Percentiles rank a stretch among this genome's conserved stretches.
Conservation (phyloP, 164 flowering plant genomes). For the Vitis labrusca region DNA sequence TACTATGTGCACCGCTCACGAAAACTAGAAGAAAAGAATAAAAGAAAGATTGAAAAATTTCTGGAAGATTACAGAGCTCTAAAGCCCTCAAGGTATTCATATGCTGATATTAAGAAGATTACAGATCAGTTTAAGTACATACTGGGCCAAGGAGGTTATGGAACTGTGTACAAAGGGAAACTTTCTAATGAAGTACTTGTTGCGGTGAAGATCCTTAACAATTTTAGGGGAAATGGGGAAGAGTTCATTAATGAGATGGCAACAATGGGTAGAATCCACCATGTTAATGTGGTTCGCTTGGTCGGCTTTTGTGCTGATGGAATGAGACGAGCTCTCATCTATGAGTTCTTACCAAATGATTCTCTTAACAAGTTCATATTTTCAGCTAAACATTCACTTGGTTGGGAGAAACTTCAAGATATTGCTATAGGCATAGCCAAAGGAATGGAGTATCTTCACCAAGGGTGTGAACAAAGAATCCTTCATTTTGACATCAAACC, state of each 20-base stretch:
- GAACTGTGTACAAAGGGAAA: constrained; percentile 18
- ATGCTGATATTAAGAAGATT: constrained; percentile 23
- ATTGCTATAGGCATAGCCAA: constrained; percentile 28
- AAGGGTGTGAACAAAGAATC: constrained; percentile 31
- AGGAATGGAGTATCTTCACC: constrained; percentile 31
- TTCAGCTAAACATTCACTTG: constrained; percentile 1
- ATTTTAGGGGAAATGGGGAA: constrained; percentile 17
- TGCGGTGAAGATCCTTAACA: constrained; percentile 25
- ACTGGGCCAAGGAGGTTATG: constrained; percentile 24
- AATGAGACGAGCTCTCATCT: constrained; percentile 25
- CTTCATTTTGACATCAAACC: constrained; percentile 16
- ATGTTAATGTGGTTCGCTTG: constrained; percentile 31
- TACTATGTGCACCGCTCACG: not conserved
- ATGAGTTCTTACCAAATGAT: constrained; percentile 30
- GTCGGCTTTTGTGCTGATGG: constrained; percentile 37
- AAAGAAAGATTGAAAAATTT: constrained; percentile 17
- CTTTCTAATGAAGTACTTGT: constrained; percentile 17
- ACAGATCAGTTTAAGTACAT: constrained; percentile 15
- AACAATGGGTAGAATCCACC: constrained; percentile 24
- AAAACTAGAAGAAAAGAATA: constrained; percentile 4
- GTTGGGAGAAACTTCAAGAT: constrained; percentile 25
- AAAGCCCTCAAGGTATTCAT: constrained; percentile 22
- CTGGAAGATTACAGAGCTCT: constrained; percentile 28
- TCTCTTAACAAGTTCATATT: constrained; percentile 26
- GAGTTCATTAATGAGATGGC: constrained; percentile 28